Conservation (phyloP, 257 asterid species). For the Solanum etuberosum region DNA sequence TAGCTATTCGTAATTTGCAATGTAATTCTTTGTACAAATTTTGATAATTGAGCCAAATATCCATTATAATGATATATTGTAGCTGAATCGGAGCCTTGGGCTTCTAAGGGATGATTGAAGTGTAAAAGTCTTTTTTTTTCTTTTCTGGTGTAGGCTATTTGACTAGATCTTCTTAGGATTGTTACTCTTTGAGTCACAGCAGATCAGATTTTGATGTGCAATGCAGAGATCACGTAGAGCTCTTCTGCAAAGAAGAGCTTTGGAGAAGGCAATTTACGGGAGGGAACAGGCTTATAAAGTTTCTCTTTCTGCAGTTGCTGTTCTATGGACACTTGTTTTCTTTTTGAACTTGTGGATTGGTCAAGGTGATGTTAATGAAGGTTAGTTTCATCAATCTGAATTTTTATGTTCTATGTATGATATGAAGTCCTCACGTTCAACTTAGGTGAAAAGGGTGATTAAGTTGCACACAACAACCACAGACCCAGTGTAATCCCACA, state of each 20-base stretch:
- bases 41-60: neutral
- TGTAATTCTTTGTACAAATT: neutral
- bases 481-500: neutral
- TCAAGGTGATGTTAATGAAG: slow-evolving; percentile 57
- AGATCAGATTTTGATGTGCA: slow-evolving; percentile 50
- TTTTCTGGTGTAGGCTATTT: slow-evolving; percentile 1
- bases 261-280: slow-evolving; percentile 40
- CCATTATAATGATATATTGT: neutral
- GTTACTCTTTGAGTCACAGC: slow-evolving; percentile 12
- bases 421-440: neutral
- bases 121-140: neutral
- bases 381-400: slow-evolving; percentile 24
- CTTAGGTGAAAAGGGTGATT: neutral
- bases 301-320: slow-evolving; percentile 48
- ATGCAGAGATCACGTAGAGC: slow-evolving; percentile 96
- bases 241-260: slow-evolving; percentile 88
- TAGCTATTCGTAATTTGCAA: neutral
- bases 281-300: slow-evolving; percentile 44
- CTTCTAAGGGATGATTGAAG: neutral
- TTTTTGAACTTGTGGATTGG: slow-evolving; percentile 70
- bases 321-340: slow-evolving; percentile 72
- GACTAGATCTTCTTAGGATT: neutral
- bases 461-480: neutral
- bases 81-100: neutral
- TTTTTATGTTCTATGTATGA: neutral